These are phyloP conservation scores for Candida frijolesensis DNA, from an alignment of 1,139 yeast genomes.

Conservation along the genomic window DNA sequence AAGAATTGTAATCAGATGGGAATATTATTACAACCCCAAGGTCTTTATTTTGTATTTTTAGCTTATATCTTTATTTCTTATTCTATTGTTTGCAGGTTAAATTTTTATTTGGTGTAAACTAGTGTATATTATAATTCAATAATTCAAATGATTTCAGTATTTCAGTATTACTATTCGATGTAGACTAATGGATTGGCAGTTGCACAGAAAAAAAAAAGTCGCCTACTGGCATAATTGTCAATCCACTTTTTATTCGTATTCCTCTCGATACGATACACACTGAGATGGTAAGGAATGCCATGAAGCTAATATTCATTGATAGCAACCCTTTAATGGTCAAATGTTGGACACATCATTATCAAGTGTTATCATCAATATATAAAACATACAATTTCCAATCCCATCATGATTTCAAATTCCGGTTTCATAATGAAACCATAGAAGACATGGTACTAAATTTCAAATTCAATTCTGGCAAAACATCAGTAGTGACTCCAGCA, in stretches of 20 bases:
- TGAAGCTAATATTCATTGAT: conserved; percentile 16
- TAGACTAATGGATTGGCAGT: background rate
- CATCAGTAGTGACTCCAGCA: conserved; percentile 25
- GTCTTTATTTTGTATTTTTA: conserved; percentile 15
- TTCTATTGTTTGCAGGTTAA: conserved; percentile 5
- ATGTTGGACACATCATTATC: conserved; percentile 16
- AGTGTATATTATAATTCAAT: conserved; percentile 5
- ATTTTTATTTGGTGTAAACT: conserved; percentile 1
- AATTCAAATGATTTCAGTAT: conserved; percentile 3
- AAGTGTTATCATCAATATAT: conserved; percentile 8
- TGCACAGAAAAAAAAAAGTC: background rate
- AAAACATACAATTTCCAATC: conserved; percentile 7
- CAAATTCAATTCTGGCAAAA: conserved; percentile 4
- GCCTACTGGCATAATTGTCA: background rate
- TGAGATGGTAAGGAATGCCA: background rate
- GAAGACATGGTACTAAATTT: conserved; percentile 10
- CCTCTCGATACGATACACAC: too few relatives aligned
- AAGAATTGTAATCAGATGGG: conserved; percentile 61
- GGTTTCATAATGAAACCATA: conserved; percentile 13
- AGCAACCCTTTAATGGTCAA: conserved; percentile 16
- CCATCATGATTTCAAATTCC: conserved; percentile 7
- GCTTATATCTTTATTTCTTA: conserved; percentile 7
- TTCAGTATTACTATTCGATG: background rate
- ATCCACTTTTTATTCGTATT: too few relatives aligned
- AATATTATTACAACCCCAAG: background rate